These are phyloP conservation scores for Dianthus caryophyllus DNA, from an alignment of 148 eudicot genomes.

Conservation along the genomic window DNA sequence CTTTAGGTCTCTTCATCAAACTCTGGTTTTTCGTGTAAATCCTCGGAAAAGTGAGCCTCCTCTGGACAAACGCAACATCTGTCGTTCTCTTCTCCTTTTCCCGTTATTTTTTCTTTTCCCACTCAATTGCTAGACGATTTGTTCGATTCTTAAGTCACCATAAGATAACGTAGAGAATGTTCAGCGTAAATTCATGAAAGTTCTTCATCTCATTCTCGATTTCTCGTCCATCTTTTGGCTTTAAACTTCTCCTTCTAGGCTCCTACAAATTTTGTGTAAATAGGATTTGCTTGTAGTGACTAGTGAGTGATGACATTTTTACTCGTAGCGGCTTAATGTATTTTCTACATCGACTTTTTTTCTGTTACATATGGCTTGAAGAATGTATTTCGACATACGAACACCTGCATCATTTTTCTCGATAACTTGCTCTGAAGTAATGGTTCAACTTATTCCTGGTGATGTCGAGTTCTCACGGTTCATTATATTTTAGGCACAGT, in stretches of 20 bases:
- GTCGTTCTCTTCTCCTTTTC: neutral
- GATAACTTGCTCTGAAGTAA: too few species aligned
- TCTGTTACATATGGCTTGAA: neutral
- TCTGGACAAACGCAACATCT: neutral
- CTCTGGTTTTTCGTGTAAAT: slow-evolving; percentile 68
- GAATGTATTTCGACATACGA: too few species aligned
- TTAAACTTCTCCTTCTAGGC: neutral
- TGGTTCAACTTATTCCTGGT: too few species aligned
- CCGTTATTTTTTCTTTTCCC: slow-evolving; percentile 10
- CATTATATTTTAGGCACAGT: too few species aligned
- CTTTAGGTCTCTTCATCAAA: slow-evolving; percentile 80
- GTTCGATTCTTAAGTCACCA: slow-evolving; percentile 7
- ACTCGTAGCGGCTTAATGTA: neutral
- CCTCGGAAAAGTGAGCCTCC: neutral
- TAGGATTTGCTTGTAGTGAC: slow-evolving; percentile 10
- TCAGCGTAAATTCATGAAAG: slow-evolving; percentile 6
- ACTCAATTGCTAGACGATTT: neutral
- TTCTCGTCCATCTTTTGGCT: slow-evolving; percentile 12
- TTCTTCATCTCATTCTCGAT: neutral
- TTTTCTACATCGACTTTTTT: too few species aligned
- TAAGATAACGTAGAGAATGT: neutral
- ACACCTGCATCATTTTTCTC: too few species aligned
- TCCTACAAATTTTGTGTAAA: slow-evolving; percentile 22
- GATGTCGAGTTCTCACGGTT: too few species aligned
- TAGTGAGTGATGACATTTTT: slow-evolving; percentile 2